These are phyloP conservation scores for Paecilomyces dactylethromorphus DNA, from an alignment of 2,329 filamentous ascomycete species.

Conservation along the genomic window DNA sequence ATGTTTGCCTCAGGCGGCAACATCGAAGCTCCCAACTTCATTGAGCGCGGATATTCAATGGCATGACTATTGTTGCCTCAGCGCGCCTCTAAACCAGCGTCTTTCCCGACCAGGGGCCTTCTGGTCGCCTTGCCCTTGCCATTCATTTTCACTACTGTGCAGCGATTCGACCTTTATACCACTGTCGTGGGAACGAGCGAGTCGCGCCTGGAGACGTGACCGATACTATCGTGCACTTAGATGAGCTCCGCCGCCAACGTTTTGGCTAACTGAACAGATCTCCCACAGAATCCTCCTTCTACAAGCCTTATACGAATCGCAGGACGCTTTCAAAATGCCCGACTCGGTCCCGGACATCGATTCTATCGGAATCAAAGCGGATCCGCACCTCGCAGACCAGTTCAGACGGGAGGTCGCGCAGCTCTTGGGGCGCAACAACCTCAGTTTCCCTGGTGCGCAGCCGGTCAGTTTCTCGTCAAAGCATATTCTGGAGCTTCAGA, in stretches of 20 bases:
- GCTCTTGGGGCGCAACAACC: constrained; percentile 63
- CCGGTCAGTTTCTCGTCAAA: constrained; percentile 82
- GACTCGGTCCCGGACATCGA: constrained; percentile 37
- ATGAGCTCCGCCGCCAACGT: background rate
- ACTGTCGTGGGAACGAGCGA: background rate
- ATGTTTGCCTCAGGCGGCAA: constrained; percentile 1
- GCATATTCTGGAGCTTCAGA: constrained; percentile 75
- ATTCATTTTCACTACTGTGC: background rate
- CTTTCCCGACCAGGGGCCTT: background rate
- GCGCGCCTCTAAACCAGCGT: background rate
- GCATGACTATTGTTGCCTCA: background rate
- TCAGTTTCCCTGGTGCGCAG: constrained; percentile 80
- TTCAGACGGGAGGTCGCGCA: constrained; percentile 69
- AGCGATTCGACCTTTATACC: background rate
- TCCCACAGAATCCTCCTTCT: background rate
- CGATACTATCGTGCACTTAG: background rate
- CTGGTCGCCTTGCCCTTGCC: background rate
- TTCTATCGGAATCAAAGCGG: constrained; percentile 55
- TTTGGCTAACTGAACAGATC: background rate
- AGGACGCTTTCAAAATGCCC: constrained; percentile 20
- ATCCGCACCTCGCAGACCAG: constrained; percentile 51
- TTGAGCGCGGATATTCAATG: background rate
- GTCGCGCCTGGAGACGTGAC: background rate
- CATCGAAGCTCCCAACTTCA: background rate
- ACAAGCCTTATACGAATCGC: background rate